Base-by-base conservation (phyloP, 2,329 filamentous ascomycete genomes). In the Aspergillus tubingensis region DNA sequence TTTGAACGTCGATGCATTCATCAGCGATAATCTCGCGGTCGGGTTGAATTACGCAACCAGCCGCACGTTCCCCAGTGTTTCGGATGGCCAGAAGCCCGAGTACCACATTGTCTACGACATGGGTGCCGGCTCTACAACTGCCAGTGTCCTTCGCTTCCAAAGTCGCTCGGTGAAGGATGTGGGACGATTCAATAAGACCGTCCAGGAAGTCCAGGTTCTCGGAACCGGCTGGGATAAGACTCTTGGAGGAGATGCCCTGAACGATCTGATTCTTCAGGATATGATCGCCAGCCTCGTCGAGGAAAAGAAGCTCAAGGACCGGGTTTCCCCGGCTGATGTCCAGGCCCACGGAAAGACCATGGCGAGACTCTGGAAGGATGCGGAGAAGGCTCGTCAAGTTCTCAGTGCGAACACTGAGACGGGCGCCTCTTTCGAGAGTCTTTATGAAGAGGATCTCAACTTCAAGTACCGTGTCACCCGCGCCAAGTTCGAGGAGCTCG, bases 31-130 rank as follows among this genome's bases (percentile, higher is more conserved):
- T 15, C 79, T 97, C 63, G 92, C 95, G 32, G 94, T 99, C 60
- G 95, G 92, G 25, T 80, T 99, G 67, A 96, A 99, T 79, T 99
- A 98, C 76, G 95, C 95, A 47, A 97, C 92, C 27, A 90, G 86
- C 71, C 87, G 95, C 70, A 92, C 90, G 15, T 99, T 98, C 77
- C 92, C 93, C 39, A 92, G 86, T 69, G 82, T 95, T 62, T 90
- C 86, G 58, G 88, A 95, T 57, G 92, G 91, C 57, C 89, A 86
- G 65, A 92, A 92, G 80, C 89, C 95, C 0, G 95, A 99, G 77
- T 86, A 93, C 69, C 92, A 99, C 79, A 80, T 99, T 75, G 87
- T 99, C 30, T 99, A 95, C 72, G 95, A 99, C 74, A 98, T 99
- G 93, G 95, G 95, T 67, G 93, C 95, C 67, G 95, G 95, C 4